Percentiles rank a stretch among this genome's conserved stretches.
These are phyloP conservation scores for Euphrasia arctica DNA, from an alignment of 305 asterid genomes.

Conservation along the genomic window DNA sequence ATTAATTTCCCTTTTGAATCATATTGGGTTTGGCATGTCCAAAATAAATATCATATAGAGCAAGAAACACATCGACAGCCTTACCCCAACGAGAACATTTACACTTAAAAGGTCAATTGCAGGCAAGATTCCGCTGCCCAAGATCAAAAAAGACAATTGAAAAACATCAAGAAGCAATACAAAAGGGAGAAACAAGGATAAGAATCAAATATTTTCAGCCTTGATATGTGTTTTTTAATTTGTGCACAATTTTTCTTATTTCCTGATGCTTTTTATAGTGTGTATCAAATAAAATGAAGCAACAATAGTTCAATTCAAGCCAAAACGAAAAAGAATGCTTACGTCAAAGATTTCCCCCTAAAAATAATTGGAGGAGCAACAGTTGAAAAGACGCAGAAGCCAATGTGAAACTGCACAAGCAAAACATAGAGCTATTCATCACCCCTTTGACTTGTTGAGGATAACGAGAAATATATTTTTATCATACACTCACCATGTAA, in stretches of 20 bases:
- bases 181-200: background rate
- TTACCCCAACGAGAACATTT: constrained; percentile 74
- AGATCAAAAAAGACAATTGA: constrained; percentile 34
- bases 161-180: constrained; percentile 20
- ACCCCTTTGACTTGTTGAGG: constrained; percentile 2
- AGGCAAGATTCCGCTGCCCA: constrained; percentile 78
- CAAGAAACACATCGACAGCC: constrained; percentile 25
- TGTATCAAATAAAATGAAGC: background rate
- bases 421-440: constrained; percentile 17
- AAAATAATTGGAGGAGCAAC: constrained; percentile 57
- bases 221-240: constrained; percentile 12
- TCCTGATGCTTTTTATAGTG: background rate
- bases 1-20: background rate
- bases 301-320: constrained; percentile 1
- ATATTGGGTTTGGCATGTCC: background rate
- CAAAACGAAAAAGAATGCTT: constrained; percentile 21
- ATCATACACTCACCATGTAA: constrained; percentile 35
- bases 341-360: constrained; percentile 54
- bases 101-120: constrained; percentile 59
- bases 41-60: constrained; percentile 2
- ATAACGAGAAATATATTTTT: constrained; percentile 10
- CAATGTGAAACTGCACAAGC: constrained; percentile 51
- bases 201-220: constrained; percentile 4
- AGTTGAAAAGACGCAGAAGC: constrained; percentile 42
- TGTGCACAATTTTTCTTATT: background rate